A percentile compares a stretch with the other conserved stretches of the same genome.
These are phyloP conservation scores for Gnaphalium uliginosum DNA, from an alignment of 129 eudicot genomes.

Conservation along the genomic window DNA sequence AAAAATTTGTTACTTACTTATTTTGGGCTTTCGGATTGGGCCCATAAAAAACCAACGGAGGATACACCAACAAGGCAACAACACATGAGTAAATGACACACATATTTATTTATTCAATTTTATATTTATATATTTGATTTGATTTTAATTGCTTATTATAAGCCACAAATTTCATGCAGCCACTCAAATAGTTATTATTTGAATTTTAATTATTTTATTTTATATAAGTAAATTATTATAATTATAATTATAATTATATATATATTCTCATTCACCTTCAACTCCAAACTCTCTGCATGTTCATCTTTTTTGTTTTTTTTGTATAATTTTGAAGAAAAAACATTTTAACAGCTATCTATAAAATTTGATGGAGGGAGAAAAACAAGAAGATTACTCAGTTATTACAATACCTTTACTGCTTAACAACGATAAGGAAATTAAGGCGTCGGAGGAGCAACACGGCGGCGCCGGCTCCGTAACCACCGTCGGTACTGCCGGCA, in stretches of 20 bases:
- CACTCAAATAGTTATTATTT: no score
- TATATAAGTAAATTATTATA: no score
- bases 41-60: constrained; percentile 22
- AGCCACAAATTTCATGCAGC: constrained; percentile 13
- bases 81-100: no score
- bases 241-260: no score
- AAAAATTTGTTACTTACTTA: no score
- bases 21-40: background rate
- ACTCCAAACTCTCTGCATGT: constrained; percentile 10
- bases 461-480: background rate
- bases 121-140: no score
- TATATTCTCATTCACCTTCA: no score
- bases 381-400: constrained; percentile 34
- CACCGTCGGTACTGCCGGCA: constrained; percentile 24
- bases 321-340: background rate
- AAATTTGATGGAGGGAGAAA: constrained; percentile 25
- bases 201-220: no score
- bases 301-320: background rate
- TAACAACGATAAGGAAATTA: constrained; percentile 17
- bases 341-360: background rate
- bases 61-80: constrained; percentile 16
- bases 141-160: no score
- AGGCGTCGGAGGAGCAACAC: constrained; percentile 19
- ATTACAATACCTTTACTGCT: constrained; percentile 42
- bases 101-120: background rate